Conservation (phyloP, 139 green algal species). For the Bryopsis sp. region DNA sequence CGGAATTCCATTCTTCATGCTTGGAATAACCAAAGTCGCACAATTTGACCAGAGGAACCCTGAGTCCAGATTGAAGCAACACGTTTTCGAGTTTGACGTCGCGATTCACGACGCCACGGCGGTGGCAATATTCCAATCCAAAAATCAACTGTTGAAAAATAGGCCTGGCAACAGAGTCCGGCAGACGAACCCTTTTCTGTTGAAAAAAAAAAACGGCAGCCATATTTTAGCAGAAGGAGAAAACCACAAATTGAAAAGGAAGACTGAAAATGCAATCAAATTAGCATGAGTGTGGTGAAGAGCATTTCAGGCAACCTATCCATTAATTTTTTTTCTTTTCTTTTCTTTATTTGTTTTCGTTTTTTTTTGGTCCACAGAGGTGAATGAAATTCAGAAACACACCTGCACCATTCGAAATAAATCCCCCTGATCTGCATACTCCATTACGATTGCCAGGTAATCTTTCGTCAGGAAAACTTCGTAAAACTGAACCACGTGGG, state of each 20-base stretch:
- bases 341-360: background rate
- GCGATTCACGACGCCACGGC: constrained; percentile 48
- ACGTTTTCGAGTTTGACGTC: constrained; percentile 86
- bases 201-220: too few species aligned
- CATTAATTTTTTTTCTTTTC: background rate
- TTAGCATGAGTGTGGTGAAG: too few species aligned
- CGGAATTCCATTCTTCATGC: constrained; percentile 16
- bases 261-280: too few species aligned
- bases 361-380: background rate
- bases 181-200: constrained; percentile 17
- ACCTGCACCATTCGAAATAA: constrained; percentile 21
- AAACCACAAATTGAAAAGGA: too few species aligned
- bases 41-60: constrained; percentile 44
- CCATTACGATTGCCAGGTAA: constrained; percentile 23
- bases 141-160: constrained; percentile 62
- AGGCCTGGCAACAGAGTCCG: constrained; percentile 35
- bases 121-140: constrained; percentile 58
- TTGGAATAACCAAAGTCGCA: constrained; percentile 63
- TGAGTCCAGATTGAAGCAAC: constrained; percentile 48
- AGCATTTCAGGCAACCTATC: too few species aligned
- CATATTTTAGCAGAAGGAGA: too few species aligned
- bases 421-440: constrained; percentile 24
- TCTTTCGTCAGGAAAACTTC: constrained; percentile 10
- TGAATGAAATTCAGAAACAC: background rate
- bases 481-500: constrained; percentile 22